Percentiles rank a stretch among this genome's conserved stretches.
Conservation (phyloP, 2,329 filamentous ascomycete species). For the Anisogramma anomala region DNA sequence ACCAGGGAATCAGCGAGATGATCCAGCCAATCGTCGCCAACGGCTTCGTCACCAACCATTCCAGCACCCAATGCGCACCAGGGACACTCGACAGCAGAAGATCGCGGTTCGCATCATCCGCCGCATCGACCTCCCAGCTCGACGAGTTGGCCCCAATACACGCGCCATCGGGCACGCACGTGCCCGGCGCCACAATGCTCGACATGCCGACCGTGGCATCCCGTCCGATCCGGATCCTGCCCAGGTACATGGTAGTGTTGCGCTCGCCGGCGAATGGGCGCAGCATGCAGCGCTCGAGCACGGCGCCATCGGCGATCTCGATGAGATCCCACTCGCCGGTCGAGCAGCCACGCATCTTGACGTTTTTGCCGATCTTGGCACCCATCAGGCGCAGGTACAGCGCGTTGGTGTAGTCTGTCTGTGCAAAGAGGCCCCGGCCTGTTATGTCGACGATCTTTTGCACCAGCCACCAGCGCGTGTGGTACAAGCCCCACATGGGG, state of each 20-base stretch:
- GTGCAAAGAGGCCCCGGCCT: constrained; percentile 35
- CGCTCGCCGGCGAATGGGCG: constrained; percentile 43
- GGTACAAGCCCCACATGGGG: constrained; percentile 48
- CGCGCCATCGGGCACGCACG: constrained; percentile 33
- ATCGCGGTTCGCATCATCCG: constrained; percentile 35
- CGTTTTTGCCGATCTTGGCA: constrained; percentile 39
- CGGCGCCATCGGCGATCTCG: constrained; percentile 38
- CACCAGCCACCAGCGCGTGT: constrained; percentile 47
- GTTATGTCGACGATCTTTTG: constrained; percentile 40
- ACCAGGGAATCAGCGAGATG: constrained; percentile 34
- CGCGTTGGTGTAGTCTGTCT: constrained; percentile 27
- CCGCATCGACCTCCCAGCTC: constrained; percentile 41
- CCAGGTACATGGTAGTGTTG: constrained; percentile 48
- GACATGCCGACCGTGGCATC: constrained; percentile 36
- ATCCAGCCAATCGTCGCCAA: constrained; percentile 29
- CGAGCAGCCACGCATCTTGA: constrained; percentile 32
- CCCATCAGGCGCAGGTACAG: constrained; percentile 41
- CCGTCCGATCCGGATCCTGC: constrained; percentile 36
- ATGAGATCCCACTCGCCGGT: constrained; percentile 47
- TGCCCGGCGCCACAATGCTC: constrained; percentile 40
- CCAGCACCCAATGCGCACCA: constrained; percentile 33
- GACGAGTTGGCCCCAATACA: constrained; percentile 47
- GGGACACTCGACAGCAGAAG: constrained; percentile 27
- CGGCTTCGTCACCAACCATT: constrained; percentile 31
- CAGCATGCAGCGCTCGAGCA: constrained; percentile 35